Conservation (phyloP, 345 rosid genomes). For the Arabidopsis arenosa region DNA sequence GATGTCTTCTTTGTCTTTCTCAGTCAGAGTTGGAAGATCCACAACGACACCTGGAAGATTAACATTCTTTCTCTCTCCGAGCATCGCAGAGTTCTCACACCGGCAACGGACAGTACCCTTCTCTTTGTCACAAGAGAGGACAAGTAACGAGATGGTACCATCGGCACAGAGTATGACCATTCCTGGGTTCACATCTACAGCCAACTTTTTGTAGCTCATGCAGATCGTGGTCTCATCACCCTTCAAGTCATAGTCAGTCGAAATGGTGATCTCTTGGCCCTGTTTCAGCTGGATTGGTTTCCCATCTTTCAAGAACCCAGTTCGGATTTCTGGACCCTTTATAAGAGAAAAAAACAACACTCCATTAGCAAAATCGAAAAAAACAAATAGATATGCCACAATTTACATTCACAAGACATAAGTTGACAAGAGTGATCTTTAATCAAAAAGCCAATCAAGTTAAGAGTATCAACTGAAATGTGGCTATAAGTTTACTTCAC, state of each 20-base stretch:
- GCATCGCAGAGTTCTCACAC: conserved; percentile 91
- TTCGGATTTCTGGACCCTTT: conserved; percentile 86
- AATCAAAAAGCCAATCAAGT: no score
- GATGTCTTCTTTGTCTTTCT: conserved; percentile 97
- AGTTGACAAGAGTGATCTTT: no score
- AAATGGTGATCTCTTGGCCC: conserved; percentile 83
- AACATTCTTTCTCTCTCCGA: conserved; percentile 97
- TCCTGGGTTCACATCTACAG: conserved; percentile 86
- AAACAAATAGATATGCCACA: not conserved
- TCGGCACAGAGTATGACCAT: conserved; percentile 93
- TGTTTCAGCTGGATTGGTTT: conserved; percentile 69
- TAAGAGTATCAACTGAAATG: not conserved
- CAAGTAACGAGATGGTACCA: conserved; percentile 91
- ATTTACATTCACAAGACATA: conserved; percentile 10
- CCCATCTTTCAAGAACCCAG: conserved; percentile 75
- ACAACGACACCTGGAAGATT: conserved; percentile 99
- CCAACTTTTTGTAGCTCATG: conserved; percentile 96
- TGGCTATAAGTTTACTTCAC: not conserved
- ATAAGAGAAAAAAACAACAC: conserved; percentile 13
- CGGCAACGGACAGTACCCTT: conserved; percentile 79
- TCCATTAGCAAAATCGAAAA: not conserved
- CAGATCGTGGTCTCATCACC: conserved; percentile 76
- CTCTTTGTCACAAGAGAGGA: conserved; percentile 68
- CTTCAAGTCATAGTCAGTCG: conserved; percentile 77
- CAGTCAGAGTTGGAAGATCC: conserved; percentile 95